These are phyloP conservation scores for Cladosporium sp. DNA, from an alignment of 2,329 filamentous ascomycete genomes.

Conservation along the genomic window DNA sequence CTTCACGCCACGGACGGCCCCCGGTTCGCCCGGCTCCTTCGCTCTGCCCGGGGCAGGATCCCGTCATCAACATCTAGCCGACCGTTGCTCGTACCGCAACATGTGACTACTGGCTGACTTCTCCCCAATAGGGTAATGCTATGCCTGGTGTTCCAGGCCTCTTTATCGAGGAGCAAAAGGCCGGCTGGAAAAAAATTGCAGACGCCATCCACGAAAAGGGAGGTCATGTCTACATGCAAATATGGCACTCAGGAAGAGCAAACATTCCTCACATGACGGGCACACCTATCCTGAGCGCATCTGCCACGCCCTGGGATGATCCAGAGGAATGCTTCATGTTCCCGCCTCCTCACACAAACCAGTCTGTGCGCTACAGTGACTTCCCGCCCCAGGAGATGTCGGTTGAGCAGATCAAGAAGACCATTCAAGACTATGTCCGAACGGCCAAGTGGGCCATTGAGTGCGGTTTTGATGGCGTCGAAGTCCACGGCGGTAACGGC, in stretches of 20 bases:
- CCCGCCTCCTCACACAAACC: slow-evolving; percentile 25
- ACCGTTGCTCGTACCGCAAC: slow-evolving; percentile 20
- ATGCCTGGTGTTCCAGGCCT: slow-evolving; percentile 28
- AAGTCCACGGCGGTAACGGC: slow-evolving; percentile 48
- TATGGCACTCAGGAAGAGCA: slow-evolving; percentile 47
- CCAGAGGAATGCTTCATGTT: slow-evolving; percentile 20
- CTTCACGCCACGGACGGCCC: too few species aligned
- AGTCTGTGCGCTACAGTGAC: slow-evolving; percentile 28
- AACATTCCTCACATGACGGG: slow-evolving; percentile 31
- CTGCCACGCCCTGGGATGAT: slow-evolving; percentile 33
- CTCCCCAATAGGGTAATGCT: slow-evolving; percentile 21
- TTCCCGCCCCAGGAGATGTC: slow-evolving; percentile 19
- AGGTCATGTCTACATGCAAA: slow-evolving; percentile 42
- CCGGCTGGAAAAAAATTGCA: slow-evolving; percentile 48
- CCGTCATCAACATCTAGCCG: too few species aligned
- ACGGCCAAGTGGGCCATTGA: slow-evolving; percentile 49
- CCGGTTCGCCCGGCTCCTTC: too few species aligned
- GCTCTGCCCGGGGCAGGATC: too few species aligned
- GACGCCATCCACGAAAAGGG: slow-evolving; percentile 50
- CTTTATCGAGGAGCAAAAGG: slow-evolving; percentile 37
- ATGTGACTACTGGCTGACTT: too few species aligned
- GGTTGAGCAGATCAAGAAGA: slow-evolving; percentile 35
- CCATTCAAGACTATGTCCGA: slow-evolving; percentile 38
- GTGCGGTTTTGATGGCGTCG: slow-evolving; percentile 51
- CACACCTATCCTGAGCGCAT: slow-evolving; percentile 21